These are phyloP conservation scores for Paramyrothecium sp. DNA, from an alignment of 2,329 filamentous ascomycete genomes.

Conservation along the genomic window DNA sequence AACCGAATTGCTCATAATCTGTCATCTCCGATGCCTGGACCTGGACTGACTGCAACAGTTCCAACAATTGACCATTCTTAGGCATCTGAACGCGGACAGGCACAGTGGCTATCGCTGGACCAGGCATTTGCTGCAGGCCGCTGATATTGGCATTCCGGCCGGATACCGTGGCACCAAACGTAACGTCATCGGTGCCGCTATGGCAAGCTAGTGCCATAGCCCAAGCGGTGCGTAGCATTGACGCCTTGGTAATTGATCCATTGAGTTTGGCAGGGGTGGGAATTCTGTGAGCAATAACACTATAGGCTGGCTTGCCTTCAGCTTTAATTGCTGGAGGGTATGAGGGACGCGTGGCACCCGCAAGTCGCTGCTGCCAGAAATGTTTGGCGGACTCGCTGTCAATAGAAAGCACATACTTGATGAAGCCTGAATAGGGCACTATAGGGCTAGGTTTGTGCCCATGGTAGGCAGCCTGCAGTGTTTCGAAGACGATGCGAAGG, in stretches of 20 bases:
- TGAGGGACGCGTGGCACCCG: slow-evolving; percentile 10
- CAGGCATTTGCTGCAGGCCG: slow-evolving; percentile 22
- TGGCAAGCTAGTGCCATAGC: slow-evolving; percentile 18
- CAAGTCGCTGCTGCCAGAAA: slow-evolving; percentile 39
- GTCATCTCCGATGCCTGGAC: not conserved
- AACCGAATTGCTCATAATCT: not conserved
- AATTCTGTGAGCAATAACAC: not conserved
- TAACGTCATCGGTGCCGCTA: slow-evolving; percentile 14
- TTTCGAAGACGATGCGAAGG: slow-evolving; percentile 32
- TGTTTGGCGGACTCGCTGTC: slow-evolving; percentile 1
- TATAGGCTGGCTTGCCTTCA: not conserved
- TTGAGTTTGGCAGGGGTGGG: not conserved
- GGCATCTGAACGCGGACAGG: slow-evolving; percentile 12
- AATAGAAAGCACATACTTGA: slow-evolving; percentile 37
- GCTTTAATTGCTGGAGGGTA: not conserved
- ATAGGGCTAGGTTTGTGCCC: slow-evolving; percentile 4
- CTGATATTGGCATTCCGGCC: slow-evolving; percentile 23
- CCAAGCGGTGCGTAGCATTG: slow-evolving; percentile 20
- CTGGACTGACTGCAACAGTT: not conserved
- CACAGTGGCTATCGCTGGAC: slow-evolving; percentile 27
- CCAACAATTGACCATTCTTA: not conserved
- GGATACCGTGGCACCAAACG: slow-evolving; percentile 23
- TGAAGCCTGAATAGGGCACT: slow-evolving; percentile 35
- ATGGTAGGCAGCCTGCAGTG: slow-evolving; percentile 6
- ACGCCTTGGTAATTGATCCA: slow-evolving; percentile 12